Evolutionary conservation across 2,329 filamentous ascomycete genomes (phyloP), one percentile per base, ranked within the genome.

Genomic region (Diaporthe aspalathi): DNA sequence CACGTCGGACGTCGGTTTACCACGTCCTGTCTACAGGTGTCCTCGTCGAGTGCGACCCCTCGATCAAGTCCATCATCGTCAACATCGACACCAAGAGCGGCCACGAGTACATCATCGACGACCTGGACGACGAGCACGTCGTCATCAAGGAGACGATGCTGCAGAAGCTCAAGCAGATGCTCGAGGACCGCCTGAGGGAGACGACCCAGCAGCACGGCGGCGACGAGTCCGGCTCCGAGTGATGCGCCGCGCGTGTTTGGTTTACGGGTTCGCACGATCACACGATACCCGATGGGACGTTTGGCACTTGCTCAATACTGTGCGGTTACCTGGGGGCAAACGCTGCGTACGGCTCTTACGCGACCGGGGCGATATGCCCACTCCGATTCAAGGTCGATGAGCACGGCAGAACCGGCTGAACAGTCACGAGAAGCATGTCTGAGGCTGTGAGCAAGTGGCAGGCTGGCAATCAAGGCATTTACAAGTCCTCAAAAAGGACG

Each of bases 1-100:
- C 49, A 38, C 70, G 67, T n/a, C 71, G 67, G 22, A 50, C 38
- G 24, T 67, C 29, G 70, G 70, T 57, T 74, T 74, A 69, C n/a
- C 27, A 2, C 24, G 56, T 17, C 56, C 24, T 5, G n/a, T 6
- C 24, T n/a, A 12, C 66, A 89, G 93, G 93, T 73, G 91, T 93
- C 35, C 87, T 95, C 74, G 90, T 95, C 81, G 90, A 94, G 81
- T 94, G 92, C 82, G 93, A 95, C 79, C 91, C 93, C n/a, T 93
- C 92, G 54, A 94, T 95, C 86, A 95, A 94, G 82, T 92, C 93
- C 74, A 94, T 95, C 84, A 92, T 95, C 77, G 85, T 93, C 76
- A 92, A 91, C 77, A 93, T 95, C 75, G 91, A 95, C 81, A 90
- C 93, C 79, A 88, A 85, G 76, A 85, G 89, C 70, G 86, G 87